These are phyloP conservation scores for Tricholoma furcatifolium DNA, from an alignment of 768 basidiomycete genomes.

Conservation along the genomic window DNA sequence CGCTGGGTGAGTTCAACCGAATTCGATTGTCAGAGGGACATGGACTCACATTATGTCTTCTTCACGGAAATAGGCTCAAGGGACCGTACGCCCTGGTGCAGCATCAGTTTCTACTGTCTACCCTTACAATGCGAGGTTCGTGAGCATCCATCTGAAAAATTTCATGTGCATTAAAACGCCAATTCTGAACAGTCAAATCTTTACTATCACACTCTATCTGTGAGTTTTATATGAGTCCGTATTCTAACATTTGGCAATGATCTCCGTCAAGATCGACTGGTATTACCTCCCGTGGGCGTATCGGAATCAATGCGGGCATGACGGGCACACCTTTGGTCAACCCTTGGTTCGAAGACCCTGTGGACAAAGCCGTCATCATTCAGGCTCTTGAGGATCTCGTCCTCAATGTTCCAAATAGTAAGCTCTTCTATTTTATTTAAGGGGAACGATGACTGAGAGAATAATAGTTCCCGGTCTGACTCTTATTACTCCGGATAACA, in stretches of 20 bases:
- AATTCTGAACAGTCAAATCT: slow-evolving; percentile 38
- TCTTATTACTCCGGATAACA: slow-evolving; percentile 60
- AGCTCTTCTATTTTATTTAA: slow-evolving; percentile 8
- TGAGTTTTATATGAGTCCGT: slow-evolving; percentile 21
- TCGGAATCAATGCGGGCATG: slow-evolving; percentile 55
- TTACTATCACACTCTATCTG: slow-evolving; percentile 65
- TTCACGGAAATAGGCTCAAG: slow-evolving; percentile 45
- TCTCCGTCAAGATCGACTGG: slow-evolving; percentile 45
- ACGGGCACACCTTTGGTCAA: slow-evolving; percentile 45
- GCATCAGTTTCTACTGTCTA: slow-evolving; percentile 46
- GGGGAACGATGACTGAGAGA: slow-evolving; percentile 3
- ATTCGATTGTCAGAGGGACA: background rate
- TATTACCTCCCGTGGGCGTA: slow-evolving; percentile 59
- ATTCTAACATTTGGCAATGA: background rate
- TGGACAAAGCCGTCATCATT: slow-evolving; percentile 52
- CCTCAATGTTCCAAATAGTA: slow-evolving; percentile 39
- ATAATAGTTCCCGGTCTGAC: slow-evolving; percentile 45
- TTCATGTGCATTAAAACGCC: background rate
- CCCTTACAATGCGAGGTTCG: slow-evolving; percentile 48
- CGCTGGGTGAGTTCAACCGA: slow-evolving; percentile 44
- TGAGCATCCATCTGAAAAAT: background rate
- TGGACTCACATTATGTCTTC: too few relatives aligned
- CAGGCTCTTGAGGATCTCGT: slow-evolving; percentile 50
- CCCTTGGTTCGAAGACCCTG: slow-evolving; percentile 60
- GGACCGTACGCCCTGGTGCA: slow-evolving; percentile 61